Evolutionary conservation across 1,284 basidiomycete genomes (phyloP).

Genomic region (Trichosporon sp.): DNA sequence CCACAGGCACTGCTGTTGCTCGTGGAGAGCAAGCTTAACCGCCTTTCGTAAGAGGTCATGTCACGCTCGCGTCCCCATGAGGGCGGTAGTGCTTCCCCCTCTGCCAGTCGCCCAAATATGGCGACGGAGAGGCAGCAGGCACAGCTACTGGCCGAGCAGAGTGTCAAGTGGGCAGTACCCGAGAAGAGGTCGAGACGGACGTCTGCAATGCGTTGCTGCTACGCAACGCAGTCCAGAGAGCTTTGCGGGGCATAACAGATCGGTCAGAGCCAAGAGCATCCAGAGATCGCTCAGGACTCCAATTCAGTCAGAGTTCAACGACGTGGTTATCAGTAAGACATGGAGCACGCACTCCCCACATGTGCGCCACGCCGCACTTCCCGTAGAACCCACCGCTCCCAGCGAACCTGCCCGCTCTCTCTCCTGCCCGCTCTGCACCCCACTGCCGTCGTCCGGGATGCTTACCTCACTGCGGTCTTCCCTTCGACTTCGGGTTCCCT

Average conservation of each 20-base stretch:
- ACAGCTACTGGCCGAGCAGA: not conserved
- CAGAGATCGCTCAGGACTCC: no score
- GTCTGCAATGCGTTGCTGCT: not conserved
- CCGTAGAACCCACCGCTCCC: not conserved
- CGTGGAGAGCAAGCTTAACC: not conserved
- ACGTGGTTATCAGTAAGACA: conserved; percentile 4
- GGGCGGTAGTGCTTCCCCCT: no score
- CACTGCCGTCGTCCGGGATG: no score
- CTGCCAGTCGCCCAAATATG: no score
- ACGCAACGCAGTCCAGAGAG: not conserved
- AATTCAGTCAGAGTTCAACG: not conserved
- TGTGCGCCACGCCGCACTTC: not conserved
- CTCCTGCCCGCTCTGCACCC: no score
- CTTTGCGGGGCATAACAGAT: not conserved
- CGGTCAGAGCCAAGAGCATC: not conserved
- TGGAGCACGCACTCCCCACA: conserved; percentile 7
- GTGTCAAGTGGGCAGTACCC: not conserved
- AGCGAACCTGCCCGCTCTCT: no score
- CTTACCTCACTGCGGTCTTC: not conserved
- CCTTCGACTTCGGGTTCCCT: no score
- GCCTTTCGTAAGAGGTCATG: not conserved
- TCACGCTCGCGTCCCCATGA: not conserved
- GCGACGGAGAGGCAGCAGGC: not conserved
- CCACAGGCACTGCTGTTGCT: not conserved
- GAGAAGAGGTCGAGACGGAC: not conserved